Evolutionary conservation across 345 rosid genomes (phyloP).

Genomic region (Gynandropsis gynandra): DNA sequence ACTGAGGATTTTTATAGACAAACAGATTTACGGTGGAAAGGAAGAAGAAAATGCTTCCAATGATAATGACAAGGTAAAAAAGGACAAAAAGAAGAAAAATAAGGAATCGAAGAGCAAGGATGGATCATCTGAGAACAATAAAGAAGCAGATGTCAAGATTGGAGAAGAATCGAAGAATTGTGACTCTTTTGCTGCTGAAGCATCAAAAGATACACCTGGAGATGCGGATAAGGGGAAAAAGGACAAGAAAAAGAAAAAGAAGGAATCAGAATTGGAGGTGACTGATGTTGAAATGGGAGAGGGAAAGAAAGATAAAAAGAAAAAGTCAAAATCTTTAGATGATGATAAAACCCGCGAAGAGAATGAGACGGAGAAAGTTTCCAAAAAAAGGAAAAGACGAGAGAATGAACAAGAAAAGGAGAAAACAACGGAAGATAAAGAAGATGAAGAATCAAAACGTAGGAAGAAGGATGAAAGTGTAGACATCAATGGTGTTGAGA

Average conservation of each 20-base stretch:
- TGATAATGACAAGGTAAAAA: not conserved
- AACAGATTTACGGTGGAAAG: not conserved
- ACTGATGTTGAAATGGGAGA: slow-evolving; percentile 21
- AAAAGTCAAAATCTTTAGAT: slow-evolving; percentile 36
- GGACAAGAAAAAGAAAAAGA: slow-evolving; percentile 41
- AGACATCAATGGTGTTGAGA: slow-evolving; percentile 22
- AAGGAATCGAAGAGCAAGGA: not conserved
- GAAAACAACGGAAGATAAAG: slow-evolving; percentile 24
- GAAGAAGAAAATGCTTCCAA: slow-evolving; percentile 7
- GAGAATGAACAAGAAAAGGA: slow-evolving; percentile 40
- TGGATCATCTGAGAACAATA: not conserved
- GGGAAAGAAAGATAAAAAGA: slow-evolving; percentile 29
- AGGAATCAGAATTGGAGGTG: slow-evolving; percentile 29
- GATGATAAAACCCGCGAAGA: not conserved
- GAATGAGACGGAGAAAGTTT: slow-evolving; percentile 25
- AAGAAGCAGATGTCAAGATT: not conserved
- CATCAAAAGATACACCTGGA: slow-evolving; percentile 9
- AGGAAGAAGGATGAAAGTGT: slow-evolving; percentile 40
- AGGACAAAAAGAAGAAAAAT: not conserved
- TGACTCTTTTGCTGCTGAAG: too few species aligned
- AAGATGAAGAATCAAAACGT: slow-evolving; percentile 44
- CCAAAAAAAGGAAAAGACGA: slow-evolving; percentile 72
- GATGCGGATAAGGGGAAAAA: slow-evolving; percentile 27
- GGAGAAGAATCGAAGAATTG: not conserved
- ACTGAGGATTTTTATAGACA: not conserved